Evolutionary conservation across 2,329 filamentous ascomycete genomes (phyloP), one percentile per base, ranked within the genome.

Genomic region (Claviceps humidiphila): DNA sequence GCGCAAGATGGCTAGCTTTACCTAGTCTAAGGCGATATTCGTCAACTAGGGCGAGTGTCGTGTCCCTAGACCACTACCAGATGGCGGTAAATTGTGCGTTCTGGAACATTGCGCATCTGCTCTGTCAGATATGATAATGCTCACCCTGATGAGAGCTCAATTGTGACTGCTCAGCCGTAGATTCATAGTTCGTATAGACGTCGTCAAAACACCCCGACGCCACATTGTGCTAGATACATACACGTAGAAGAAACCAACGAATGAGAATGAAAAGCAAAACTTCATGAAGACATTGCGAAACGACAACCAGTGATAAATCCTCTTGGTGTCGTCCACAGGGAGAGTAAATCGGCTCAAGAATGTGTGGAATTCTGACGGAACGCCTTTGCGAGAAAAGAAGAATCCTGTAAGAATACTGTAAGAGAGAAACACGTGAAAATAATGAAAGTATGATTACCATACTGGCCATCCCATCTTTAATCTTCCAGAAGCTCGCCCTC

Each of bases 401-500:
- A 37, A 24, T 26, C 6, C 26, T 26, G 26, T 7, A 37, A 46
- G 14, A 20, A 20, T 17, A 3, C 2, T 11, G n/a, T 11, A 24
- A 30, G 41, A 26, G 8, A 41, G 13, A 30, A 26, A 30, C 22
- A 42, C 13, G 17, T 5, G 20, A 34, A 22, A 22, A 24, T 17
- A 9, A 24, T n/a, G 5, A 24, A 26, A 26, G 7, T 26, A 37
- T 50, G n/a, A 40, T 40, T 24, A 9, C 17, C 43, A 30, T n/a
- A n/a, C n/a, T 30, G 43, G 14, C 43, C 22, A 45, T 26, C 17
- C 43, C 4, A 9, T 16, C 0, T 22, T 51, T 53, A 66, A 39
- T 66, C 64, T 54, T 71, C 68, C 37, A 69, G 59, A 40, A 75
- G 66, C 57, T 76, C 74, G 37, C 74, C 74, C 54, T 76, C 73